These are phyloP conservation scores for Ballota nigra DNA, from an alignment of 257 asterid species.

Conservation along the genomic window DNA sequence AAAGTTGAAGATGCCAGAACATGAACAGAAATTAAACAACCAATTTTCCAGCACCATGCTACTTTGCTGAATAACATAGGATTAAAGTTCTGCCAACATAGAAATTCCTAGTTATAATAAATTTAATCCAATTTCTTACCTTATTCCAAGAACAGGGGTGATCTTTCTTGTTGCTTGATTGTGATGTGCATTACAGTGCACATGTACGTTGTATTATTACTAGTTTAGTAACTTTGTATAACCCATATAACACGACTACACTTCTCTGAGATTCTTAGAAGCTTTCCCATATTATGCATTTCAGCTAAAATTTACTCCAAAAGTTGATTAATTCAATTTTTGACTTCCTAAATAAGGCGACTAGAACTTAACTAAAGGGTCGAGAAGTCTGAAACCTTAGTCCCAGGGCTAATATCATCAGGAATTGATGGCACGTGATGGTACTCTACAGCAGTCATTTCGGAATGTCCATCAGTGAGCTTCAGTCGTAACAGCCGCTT, in stretches of 20 bases:
- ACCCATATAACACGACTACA: background rate
- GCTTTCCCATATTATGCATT: background rate
- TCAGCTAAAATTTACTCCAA: constrained; percentile 3
- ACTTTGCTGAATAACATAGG: background rate
- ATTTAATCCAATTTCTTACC: background rate
- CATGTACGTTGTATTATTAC: background rate
- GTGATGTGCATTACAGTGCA: background rate
- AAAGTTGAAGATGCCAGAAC: background rate
- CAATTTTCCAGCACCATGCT: background rate
- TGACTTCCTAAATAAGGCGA: background rate
- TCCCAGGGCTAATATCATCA: constrained; percentile 73
- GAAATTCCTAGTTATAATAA: background rate
- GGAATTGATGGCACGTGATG: constrained; percentile 65
- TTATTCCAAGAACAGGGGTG: background rate
- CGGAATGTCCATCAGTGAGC: constrained; percentile 83
- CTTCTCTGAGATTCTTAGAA: background rate
- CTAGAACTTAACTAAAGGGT: background rate
- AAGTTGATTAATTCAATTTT: background rate
- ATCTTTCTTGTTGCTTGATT: background rate
- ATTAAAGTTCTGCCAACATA: background rate
- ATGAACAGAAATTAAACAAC: background rate
- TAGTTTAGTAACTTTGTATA: constrained; percentile 14
- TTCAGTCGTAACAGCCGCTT: constrained; percentile 60
- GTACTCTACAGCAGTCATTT: constrained; percentile 67
- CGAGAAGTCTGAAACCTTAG: constrained; percentile 50